A percentile compares a stretch with the other conserved stretches of the same genome.
phyloP scores from a whole-genome alignment of 139 green algal species.

The Chlamydomonas asymmetrica region DNA sequence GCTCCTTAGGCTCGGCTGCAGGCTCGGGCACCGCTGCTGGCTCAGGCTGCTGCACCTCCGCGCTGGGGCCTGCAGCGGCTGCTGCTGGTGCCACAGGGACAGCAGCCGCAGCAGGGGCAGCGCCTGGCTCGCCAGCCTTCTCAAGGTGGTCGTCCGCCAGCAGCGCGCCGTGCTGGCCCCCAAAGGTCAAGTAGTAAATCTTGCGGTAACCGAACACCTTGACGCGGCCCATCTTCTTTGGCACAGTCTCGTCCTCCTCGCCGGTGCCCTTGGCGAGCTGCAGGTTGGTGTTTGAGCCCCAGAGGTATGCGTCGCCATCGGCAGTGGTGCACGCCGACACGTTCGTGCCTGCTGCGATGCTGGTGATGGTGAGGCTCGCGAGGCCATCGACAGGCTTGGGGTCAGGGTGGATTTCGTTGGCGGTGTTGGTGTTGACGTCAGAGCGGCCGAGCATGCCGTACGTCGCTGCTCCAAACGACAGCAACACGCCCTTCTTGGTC shows the following conservation, averaged over 20 bases:
- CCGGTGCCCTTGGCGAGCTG: conserved; percentile 82
- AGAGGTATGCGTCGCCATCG: conserved; percentile 59
- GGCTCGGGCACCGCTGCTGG: neutral
- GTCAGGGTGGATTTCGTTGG: conserved; percentile 36
- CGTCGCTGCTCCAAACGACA: conserved; percentile 75
- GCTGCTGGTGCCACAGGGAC: neutral
- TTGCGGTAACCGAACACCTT: conserved; percentile 52
- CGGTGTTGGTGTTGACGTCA: conserved; percentile 47
- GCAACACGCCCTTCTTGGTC: conserved; percentile 55
- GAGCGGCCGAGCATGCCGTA: conserved; percentile 81
- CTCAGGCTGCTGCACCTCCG: neutral
- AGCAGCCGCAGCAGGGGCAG: neutral
- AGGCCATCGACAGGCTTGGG: conserved; percentile 49
- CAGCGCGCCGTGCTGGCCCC: conserved; percentile 77
- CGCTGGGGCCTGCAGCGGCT: neutral
- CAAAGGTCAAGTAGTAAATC: conserved; percentile 66
- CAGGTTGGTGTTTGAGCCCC: conserved; percentile 77
- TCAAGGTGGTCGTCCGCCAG: conserved; percentile 33
- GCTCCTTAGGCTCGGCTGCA: neutral
- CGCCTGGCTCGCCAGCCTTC: neutral
- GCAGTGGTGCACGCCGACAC: conserved; percentile 62
- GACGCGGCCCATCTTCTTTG: conserved; percentile 51
- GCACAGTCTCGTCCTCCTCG: conserved; percentile 69
- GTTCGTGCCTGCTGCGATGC: conserved; percentile 56
- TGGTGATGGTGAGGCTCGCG: conserved; percentile 37